A percentile compares a stretch with the other conserved stretches of the same genome.
These are phyloP conservation scores for Diaporthe sp. DNA, from an alignment of 2,329 filamentous ascomycete species.

Conservation along the genomic window DNA sequence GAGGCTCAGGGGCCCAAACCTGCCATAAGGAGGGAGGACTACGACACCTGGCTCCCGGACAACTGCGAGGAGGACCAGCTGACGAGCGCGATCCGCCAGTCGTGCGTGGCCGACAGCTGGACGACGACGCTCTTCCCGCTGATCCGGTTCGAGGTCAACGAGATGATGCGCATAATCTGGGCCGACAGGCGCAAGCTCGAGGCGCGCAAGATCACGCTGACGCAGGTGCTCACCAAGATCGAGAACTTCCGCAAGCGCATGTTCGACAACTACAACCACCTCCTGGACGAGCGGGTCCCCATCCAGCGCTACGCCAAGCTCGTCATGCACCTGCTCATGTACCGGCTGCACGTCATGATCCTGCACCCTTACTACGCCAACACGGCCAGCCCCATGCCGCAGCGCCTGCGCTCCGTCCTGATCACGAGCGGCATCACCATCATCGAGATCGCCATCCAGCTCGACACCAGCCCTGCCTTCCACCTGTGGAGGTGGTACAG, in stretches of 20 bases:
- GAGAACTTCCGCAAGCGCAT: constrained; percentile 77
- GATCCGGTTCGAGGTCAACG: constrained; percentile 80
- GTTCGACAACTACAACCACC: constrained; percentile 74
- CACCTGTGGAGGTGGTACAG: constrained; percentile 77
- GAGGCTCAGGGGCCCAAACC: constrained; percentile 81
- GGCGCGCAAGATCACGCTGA: constrained; percentile 71
- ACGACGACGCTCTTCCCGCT: constrained; percentile 77
- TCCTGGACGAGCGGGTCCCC: constrained; percentile 72
- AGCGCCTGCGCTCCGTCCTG: constrained; percentile 74
- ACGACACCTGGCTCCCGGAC: constrained; percentile 79
- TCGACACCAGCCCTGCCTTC: constrained; percentile 62
- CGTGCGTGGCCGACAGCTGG: constrained; percentile 67
- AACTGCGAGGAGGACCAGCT: constrained; percentile 79
- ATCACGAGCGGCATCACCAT: constrained; percentile 71
- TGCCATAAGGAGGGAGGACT: constrained; percentile 80
- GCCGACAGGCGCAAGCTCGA: constrained; percentile 77
- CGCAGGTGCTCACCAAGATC: constrained; percentile 75
- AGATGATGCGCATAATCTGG: constrained; percentile 80
- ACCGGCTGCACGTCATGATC: constrained; percentile 75
- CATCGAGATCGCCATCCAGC: constrained; percentile 61
- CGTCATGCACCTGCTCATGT: constrained; percentile 75
- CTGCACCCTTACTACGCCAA: constrained; percentile 76
- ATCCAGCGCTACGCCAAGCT: constrained; percentile 74
- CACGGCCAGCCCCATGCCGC: constrained; percentile 65
- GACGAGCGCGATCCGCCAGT: constrained; percentile 55